phyloP scores from a whole-genome alignment of 139 green algal genomes.

The Bryopsis sp. region DNA sequence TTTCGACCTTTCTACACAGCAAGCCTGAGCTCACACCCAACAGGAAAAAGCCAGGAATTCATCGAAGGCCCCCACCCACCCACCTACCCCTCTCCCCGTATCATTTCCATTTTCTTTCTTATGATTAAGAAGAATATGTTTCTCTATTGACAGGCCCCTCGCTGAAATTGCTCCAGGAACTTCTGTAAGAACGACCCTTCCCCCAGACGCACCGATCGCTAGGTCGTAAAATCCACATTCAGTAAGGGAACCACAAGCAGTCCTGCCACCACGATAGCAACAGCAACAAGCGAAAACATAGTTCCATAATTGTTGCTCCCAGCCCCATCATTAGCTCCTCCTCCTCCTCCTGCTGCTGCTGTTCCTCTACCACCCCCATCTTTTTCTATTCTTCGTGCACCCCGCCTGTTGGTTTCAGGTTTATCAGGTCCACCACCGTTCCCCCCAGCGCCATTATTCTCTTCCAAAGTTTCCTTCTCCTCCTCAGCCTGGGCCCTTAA shows the following conservation, averaged over 20 bases:
- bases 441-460: not conserved
- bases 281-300: not conserved
- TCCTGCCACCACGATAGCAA: not conserved
- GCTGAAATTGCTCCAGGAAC: too few species aligned
- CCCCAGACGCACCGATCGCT: too few species aligned
- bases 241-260: not conserved
- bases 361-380: not conserved
- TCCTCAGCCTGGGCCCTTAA: constrained; percentile 15
- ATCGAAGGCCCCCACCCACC: too few species aligned
- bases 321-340: not conserved
- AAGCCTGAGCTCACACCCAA: too few species aligned
- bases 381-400: not conserved
- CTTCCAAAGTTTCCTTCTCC: not conserved
- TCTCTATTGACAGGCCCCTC: too few species aligned
- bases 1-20: too few species aligned
- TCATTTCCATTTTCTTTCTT: too few species aligned
- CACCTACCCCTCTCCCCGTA: too few species aligned
- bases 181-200: too few species aligned
- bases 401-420: constrained; percentile 6
- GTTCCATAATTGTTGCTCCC: not conserved
- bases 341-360: not conserved
- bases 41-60: too few species aligned
- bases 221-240: not conserved
- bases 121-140: too few species aligned
- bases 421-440: not conserved